Evolutionary conservation across 495 filamentous ascomycete genomes (phyloP).

Genomic region (Aspergillus egyptiacus): DNA sequence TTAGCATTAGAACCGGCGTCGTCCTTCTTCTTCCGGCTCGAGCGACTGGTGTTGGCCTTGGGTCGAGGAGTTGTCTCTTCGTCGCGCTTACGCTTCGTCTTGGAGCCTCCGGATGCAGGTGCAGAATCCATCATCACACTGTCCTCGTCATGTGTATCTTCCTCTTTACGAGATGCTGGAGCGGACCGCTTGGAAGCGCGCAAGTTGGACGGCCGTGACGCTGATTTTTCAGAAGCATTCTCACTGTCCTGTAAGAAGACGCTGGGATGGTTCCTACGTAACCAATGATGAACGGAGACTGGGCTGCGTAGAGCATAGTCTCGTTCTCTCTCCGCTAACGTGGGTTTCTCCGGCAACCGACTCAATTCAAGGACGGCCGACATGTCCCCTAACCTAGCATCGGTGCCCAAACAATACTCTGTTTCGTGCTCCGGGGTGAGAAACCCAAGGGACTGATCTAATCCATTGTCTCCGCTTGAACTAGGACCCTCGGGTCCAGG

Average conservation of each 20-base stretch:
- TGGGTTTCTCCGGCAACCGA: conserved; percentile 34
- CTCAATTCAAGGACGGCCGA: conserved; percentile 31
- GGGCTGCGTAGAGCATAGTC: conserved; percentile 70
- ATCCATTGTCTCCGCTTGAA: conserved; percentile 12
- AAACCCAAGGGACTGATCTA: conserved; percentile 45
- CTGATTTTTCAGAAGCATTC: conserved; percentile 54
- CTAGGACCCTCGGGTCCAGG: conserved; percentile 15
- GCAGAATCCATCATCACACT: conserved; percentile 38
- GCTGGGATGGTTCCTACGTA: conserved; percentile 74
- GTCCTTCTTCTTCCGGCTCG: conserved; percentile 62
- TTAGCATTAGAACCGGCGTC: conserved; percentile 30
- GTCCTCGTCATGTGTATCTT: conserved; percentile 49
- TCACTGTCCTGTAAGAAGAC: conserved; percentile 81
- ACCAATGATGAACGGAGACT: conserved; percentile 84
- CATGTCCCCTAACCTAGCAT: conserved; percentile 54
- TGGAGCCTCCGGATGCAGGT: conserved; percentile 31
- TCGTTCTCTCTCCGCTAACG: conserved; percentile 44
- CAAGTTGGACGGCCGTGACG: conserved; percentile 34
- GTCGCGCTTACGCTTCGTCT: conserved; percentile 53
- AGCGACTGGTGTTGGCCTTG: conserved; percentile 57
- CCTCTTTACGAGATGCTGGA: conserved; percentile 41
- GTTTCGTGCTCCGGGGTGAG: conserved; percentile 73
- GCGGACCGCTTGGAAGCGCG: conserved; percentile 37
- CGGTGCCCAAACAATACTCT: conserved; percentile 68
- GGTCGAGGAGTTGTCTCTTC: conserved; percentile 68